A percentile compares a stretch with the other conserved stretches of the same genome.
Evolutionary conservation across 75 land plant species (phyloP).

Genomic region (Pseudotsuga menziesii): DNA sequence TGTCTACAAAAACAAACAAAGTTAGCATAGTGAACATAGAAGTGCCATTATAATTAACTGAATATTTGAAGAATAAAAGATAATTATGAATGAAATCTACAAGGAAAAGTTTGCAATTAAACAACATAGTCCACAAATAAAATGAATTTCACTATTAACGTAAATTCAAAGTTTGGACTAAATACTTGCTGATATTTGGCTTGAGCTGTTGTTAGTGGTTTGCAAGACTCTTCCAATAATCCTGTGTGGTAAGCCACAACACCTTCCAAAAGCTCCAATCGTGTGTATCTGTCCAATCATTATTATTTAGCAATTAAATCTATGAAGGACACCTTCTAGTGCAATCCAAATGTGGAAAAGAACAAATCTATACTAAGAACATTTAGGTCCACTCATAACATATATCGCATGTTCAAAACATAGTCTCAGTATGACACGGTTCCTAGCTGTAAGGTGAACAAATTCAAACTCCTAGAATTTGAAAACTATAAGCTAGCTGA

Average conservation of each 20-base stretch:
- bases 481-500: neutral
- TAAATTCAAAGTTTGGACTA: neutral
- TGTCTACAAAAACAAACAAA: constrained; percentile 14
- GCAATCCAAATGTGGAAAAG: neutral
- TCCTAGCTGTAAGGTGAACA: neutral
- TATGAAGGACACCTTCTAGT: neutral
- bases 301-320: neutral
- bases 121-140: neutral
- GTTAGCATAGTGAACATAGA: neutral
- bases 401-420: neutral
- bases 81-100: neutral
- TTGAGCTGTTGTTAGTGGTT: constrained; percentile 67
- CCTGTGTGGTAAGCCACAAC: constrained; percentile 90
- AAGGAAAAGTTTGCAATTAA: neutral
- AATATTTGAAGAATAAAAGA: neutral
- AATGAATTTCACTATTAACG: neutral
- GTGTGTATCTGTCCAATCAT: constrained; percentile 49
- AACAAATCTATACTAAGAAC: neutral
- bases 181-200: constrained; percentile 63
- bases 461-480: neutral
- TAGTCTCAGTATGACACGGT: neutral
- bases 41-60: neutral
- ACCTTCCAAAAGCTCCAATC: constrained; percentile 91
- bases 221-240: constrained; percentile 45
- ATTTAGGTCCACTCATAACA: neutral